Base-by-base conservation (phyloP, 805 yeast genomes). In the Osmozyma mogii region DNA sequence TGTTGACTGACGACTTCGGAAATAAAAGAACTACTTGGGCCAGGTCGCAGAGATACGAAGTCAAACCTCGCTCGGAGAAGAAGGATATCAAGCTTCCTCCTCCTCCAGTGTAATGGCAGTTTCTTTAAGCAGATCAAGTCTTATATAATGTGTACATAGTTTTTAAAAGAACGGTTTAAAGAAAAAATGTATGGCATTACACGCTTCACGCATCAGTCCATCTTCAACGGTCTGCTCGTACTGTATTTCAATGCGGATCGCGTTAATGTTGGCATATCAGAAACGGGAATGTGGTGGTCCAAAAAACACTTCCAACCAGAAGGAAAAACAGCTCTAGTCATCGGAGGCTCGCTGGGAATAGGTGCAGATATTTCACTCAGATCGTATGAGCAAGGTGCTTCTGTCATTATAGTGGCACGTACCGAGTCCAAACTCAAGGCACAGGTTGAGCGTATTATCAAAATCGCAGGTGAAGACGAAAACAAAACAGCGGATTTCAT, bases 331-430 rank as follows among this genome's bases (percentile, higher is more conserved):
- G 87, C 80, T 3, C 67, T 89, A 11, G 68, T 89, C n/a, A 73
- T 95, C 0, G 98, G 98, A 3, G 97, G 85, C 0, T 85, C 96
- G 0, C 98, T 89, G 48, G 98, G 98, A 0, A 61, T 89, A 1
- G 98, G 98, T 0, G 76, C 76, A 3, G 83, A 80, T 22, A 54
- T 89, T 33, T 95, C 94, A 0, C 58, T 61, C 24, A 64, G 70
- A 32, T 58, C 78, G 26, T 72, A 67, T 32, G 36, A 62, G 2
- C 43, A 49, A 12, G 77, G 79, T 3, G 81, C 87, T 21, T 68
- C 72, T 30, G 83, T 88, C 1, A 59, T 81, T 2, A 55, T 92
- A 12, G 80, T 88, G 9, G 85, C 96, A 1, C 65, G 98, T 40
- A 79, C 89, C 0, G 77, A 68, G 36, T 29, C 66, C 4, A 79